phyloP scores from a whole-genome alignment of 139 green algal species.

The Tetratostichococcus sp. region DNA sequence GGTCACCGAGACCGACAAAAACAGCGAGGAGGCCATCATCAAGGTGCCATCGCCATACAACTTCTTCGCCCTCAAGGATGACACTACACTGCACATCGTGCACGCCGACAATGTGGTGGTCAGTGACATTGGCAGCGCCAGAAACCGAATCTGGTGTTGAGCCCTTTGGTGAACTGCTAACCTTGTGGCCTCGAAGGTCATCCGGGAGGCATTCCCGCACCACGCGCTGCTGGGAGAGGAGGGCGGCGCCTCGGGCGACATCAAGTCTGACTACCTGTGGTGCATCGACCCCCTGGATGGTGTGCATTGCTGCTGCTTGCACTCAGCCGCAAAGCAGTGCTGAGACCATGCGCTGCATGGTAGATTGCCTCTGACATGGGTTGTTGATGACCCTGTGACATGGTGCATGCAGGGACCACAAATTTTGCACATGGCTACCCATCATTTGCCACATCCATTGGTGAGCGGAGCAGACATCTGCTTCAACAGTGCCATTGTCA shows the following conservation, averaged over 20 bases:
- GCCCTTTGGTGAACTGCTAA: too few relatives aligned
- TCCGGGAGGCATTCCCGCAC: slow-evolving; percentile 39
- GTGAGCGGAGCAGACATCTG: slow-evolving; percentile 14
- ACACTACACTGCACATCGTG: too few relatives aligned
- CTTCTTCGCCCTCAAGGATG: too few relatives aligned
- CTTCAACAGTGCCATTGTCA: too few relatives aligned
- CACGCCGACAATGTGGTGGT: too few relatives aligned
- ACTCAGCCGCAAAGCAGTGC: too few relatives aligned
- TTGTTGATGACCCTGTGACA: too few relatives aligned
- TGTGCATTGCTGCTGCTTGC: background rate
- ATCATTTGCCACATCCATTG: slow-evolving; percentile 73
- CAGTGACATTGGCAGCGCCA: too few relatives aligned
- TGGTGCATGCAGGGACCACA: slow-evolving; percentile 83
- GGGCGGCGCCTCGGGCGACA: slow-evolving; percentile 77
- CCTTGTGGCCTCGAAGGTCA: slow-evolving; percentile 18
- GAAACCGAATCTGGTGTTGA: too few relatives aligned
- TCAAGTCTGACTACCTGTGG: slow-evolving; percentile 78
- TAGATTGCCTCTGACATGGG: too few relatives aligned
- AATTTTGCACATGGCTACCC: slow-evolving; percentile 87
- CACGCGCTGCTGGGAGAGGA: slow-evolving; percentile 89
- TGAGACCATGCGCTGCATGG: too few relatives aligned
- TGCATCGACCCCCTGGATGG: slow-evolving; percentile 76
- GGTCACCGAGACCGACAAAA: slow-evolving; percentile 72
- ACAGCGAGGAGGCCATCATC: slow-evolving; percentile 61
- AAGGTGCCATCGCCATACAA: slow-evolving; percentile 12